phyloP scores from a whole-genome alignment of 768 basidiomycete genomes.

The Rhizopogon vulgaris region DNA sequence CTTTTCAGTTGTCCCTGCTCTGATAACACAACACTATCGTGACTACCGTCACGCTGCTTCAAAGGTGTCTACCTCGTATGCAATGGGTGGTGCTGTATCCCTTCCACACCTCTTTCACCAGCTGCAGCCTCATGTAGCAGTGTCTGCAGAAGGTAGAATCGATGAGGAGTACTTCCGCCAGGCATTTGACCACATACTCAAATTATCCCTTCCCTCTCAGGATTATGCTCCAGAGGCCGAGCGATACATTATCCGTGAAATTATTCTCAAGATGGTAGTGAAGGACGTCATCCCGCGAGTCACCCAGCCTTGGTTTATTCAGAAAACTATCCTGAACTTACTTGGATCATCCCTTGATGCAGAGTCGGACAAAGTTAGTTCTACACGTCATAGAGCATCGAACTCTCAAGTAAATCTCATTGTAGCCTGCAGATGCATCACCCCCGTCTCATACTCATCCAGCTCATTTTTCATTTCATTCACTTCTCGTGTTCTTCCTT shows the following conservation, averaged over 20 bases:
- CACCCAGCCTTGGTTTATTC: slow-evolving; percentile 88
- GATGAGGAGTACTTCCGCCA: slow-evolving; percentile 78
- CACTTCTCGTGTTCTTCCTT: slow-evolving; percentile 61
- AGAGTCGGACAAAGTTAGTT: slow-evolving; percentile 15
- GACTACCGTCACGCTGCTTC: slow-evolving; percentile 69
- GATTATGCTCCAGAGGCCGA: slow-evolving; percentile 72
- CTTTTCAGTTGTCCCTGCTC: slow-evolving; percentile 53
- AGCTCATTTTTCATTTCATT: slow-evolving; percentile 41
- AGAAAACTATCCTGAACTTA: slow-evolving; percentile 59
- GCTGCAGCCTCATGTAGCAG: slow-evolving; percentile 79
- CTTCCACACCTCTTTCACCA: slow-evolving; percentile 70
- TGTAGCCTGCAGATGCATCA: slow-evolving; percentile 16
- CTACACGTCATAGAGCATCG: not conserved
- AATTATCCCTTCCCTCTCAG: slow-evolving; percentile 63
- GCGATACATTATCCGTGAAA: slow-evolving; percentile 78
- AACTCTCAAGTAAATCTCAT: not conserved
- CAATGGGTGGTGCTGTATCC: slow-evolving; percentile 55
- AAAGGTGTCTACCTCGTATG: slow-evolving; percentile 66
- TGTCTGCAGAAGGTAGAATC: slow-evolving; percentile 57
- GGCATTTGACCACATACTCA: slow-evolving; percentile 70
- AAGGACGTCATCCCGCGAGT: slow-evolving; percentile 62
- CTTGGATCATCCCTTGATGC: slow-evolving; percentile 41
- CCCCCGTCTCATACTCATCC: slow-evolving; percentile 21
- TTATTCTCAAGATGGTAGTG: slow-evolving; percentile 73
- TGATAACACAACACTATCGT: slow-evolving; percentile 69